A percentile compares a stretch with the other conserved stretches of the same genome.
These are phyloP conservation scores for Eucalyptus regnans DNA, from an alignment of 345 rosid species.

Conservation along the genomic window DNA sequence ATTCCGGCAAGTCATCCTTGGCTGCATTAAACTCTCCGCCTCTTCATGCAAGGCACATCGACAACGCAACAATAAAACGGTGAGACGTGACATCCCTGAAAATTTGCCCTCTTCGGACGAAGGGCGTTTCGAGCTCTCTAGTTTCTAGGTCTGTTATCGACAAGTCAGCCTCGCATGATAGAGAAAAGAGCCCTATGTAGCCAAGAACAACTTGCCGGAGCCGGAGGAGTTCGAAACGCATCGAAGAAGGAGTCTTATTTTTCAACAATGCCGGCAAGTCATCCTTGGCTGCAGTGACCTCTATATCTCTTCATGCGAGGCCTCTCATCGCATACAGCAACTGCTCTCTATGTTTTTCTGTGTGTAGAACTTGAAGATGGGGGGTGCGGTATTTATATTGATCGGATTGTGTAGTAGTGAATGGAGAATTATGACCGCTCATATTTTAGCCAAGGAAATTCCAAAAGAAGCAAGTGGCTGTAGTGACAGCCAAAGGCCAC, in stretches of 20 bases:
- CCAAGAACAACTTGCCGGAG: background rate
- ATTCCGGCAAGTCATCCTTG: slow-evolving; percentile 21
- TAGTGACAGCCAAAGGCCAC: background rate
- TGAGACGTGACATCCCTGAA: background rate
- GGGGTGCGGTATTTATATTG: background rate
- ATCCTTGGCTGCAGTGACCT: background rate
- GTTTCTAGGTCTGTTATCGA: background rate
- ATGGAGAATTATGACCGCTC: background rate
- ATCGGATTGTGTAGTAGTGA: background rate
- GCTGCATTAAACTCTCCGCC: slow-evolving; percentile 7
- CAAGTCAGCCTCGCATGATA: background rate
- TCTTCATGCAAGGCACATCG: background rate
- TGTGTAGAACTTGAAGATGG: background rate
- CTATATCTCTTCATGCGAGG: background rate
- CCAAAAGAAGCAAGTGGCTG: background rate
- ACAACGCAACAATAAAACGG: background rate
- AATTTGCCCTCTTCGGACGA: background rate
- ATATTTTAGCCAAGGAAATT: background rate
- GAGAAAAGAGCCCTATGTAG: background rate
- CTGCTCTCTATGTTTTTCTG: background rate
- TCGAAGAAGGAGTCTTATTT: background rate
- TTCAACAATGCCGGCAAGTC: background rate
- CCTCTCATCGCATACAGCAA: background rate
- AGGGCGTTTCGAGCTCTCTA: background rate
- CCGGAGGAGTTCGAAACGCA: background rate